A percentile compares a stretch with the other conserved stretches of the same genome.
Evolutionary conservation across 108 stramenopile genomes (phyloP).

Genomic region (Discostella pseudostelligera): DNA sequence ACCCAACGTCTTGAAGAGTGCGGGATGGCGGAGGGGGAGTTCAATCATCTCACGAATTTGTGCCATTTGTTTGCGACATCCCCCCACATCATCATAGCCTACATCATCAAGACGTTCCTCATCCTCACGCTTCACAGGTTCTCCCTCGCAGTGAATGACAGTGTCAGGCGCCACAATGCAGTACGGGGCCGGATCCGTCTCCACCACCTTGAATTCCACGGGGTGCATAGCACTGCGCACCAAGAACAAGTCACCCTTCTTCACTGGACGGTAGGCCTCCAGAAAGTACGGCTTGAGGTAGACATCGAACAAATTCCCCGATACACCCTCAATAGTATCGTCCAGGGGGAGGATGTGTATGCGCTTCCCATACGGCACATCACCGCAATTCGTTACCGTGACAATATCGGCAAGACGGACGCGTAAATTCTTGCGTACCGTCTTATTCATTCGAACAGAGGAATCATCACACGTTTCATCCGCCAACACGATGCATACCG

Average conservation of each 20-base stretch:
- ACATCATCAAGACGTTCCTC: conserved; percentile 98
- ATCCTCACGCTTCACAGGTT: conserved; percentile 98
- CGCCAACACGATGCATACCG: conserved; percentile 97
- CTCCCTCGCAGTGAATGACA: conserved; percentile 99
- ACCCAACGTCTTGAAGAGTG: conserved; percentile 98
- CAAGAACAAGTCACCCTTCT: conserved; percentile 98
- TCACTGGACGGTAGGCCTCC: conserved; percentile 99
- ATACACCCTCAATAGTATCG: conserved; percentile 99
- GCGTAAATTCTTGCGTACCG: conserved; percentile 98
- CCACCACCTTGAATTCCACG: conserved; percentile 99
- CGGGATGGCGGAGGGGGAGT: conserved; percentile 97
- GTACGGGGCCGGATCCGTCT: conserved; percentile 96
- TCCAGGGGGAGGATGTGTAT: conserved; percentile 98
- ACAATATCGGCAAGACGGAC: conserved; percentile 97
- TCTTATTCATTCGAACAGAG: conserved; percentile 99
- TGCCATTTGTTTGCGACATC: conserved; percentile 97
- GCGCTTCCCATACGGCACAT: conserved; percentile 98
- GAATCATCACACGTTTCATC: conserved; percentile 96
- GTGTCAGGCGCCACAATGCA: conserved; percentile 99
- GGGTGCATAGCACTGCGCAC: conserved; percentile 99
- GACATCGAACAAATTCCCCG: conserved; percentile 99
- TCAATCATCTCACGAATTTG: conserved; percentile 99
- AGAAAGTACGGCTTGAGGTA: conserved; percentile 99
- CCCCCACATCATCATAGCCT: conserved; percentile 99
- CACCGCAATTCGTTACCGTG: conserved; percentile 91